Evolutionary conservation across 306 rosid species (phyloP).

Genomic region (Benincasa hispida): DNA sequence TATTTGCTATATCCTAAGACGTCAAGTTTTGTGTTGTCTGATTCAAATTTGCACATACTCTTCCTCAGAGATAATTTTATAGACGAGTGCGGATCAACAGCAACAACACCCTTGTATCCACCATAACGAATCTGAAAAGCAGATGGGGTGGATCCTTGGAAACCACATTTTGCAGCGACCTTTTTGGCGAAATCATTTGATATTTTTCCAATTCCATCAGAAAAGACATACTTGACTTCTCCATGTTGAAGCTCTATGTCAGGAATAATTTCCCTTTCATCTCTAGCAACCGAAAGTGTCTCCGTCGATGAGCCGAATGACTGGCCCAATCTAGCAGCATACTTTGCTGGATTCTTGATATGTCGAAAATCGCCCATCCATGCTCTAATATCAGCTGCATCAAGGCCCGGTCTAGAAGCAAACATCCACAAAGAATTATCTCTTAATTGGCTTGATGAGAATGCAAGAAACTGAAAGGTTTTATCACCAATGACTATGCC

Average conservation of each 20-base stretch:
- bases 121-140: slow-evolving; percentile 39
- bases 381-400: slow-evolving; percentile 19
- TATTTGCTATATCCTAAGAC: slow-evolving; percentile 27
- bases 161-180: slow-evolving; percentile 29
- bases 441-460: slow-evolving; percentile 23
- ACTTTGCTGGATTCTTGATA: slow-evolving; percentile 30
- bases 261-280: slow-evolving; percentile 18
- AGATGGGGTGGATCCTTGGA: slow-evolving; percentile 16
- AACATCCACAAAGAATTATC: slow-evolving; percentile 41
- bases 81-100: slow-evolving; percentile 25
- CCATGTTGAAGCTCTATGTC: slow-evolving; percentile 11
- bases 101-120: slow-evolving; percentile 41
- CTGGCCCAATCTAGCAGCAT: slow-evolving; percentile 30
- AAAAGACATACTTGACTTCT: slow-evolving; percentile 16
- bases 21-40: slow-evolving; percentile 19
- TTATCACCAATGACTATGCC: slow-evolving; percentile 29
- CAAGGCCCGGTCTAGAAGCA: slow-evolving; percentile 26
- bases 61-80: slow-evolving; percentile 22
- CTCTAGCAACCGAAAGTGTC: slow-evolving; percentile 5
- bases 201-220: slow-evolving; percentile 44
- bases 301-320: slow-evolving; percentile 33
- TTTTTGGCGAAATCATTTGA: slow-evolving; percentile 14
- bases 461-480: slow-evolving; percentile 33
- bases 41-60: slow-evolving; percentile 33
- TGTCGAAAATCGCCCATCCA: slow-evolving; percentile 33